These are phyloP conservation scores for Penicillium sp. DNA, from an alignment of 2,329 filamentous ascomycete species.

Conservation along the genomic window DNA sequence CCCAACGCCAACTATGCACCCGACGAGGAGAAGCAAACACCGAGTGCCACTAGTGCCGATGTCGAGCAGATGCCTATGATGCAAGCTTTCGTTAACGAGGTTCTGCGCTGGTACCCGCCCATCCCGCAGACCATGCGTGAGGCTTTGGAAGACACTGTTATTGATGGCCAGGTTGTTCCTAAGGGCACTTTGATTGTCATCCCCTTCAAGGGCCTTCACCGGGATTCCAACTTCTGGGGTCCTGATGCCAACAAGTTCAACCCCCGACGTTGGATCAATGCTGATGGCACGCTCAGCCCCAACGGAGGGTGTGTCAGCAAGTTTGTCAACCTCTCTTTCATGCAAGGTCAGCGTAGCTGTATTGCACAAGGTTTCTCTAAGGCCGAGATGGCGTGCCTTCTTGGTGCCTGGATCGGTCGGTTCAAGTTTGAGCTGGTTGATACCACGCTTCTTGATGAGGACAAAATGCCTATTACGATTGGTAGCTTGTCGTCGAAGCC, in stretches of 20 bases:
- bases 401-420: neutral
- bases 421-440: conserved; percentile 1
- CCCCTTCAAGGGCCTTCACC: neutral
- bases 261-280: neutral
- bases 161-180: neutral
- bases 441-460: neutral
- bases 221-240: neutral
- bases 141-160: neutral
- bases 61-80: neutral
- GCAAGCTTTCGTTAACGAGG: neutral
- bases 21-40: neutral
- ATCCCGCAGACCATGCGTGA: conserved; percentile 1
- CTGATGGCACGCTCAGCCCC: neutral
- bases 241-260: neutral
- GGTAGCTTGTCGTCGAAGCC: neutral
- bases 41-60: neutral
- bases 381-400: neutral
- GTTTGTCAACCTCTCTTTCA: neutral
- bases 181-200: neutral
- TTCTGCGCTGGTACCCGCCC: neutral
- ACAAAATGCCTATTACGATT: neutral
- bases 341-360: neutral
- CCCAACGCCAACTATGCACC: neutral
- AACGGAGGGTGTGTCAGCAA: neutral
- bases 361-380: neutral